Evolutionary conservation across 257 asterid species (phyloP).

Genomic region (Petunia secreta): DNA sequence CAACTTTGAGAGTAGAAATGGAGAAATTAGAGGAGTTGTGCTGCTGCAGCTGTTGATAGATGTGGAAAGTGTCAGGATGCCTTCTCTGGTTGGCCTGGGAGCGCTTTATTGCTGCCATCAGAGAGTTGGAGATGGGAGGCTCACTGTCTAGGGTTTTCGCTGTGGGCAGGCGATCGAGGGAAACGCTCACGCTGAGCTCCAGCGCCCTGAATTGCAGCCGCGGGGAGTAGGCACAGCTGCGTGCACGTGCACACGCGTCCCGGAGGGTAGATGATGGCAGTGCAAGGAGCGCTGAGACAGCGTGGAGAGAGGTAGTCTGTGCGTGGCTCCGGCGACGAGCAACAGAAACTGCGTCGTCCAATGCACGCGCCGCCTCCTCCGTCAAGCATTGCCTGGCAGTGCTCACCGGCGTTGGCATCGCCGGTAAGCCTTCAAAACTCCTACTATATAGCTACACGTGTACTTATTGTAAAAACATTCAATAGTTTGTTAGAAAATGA

Average conservation of each 20-base stretch:
- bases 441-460: background rate
- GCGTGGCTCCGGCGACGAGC: constrained; percentile 86
- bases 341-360: constrained; percentile 81
- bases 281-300: constrained; percentile 71
- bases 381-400: constrained; percentile 88
- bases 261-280: constrained; percentile 69
- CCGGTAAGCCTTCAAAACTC: constrained; percentile 44
- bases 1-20: constrained; percentile 76
- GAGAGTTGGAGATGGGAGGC: constrained; percentile 87
- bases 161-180: constrained; percentile 72
- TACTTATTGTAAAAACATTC: constrained; percentile 18
- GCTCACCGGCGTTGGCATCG: constrained; percentile 98
- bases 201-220: constrained; percentile 84
- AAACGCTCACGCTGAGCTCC: constrained; percentile 73
- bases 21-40: constrained; percentile 42
- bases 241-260: constrained; percentile 77
- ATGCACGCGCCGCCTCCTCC: constrained; percentile 67
- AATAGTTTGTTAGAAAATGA: constrained; percentile 33
- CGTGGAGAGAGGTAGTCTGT: constrained; percentile 90
- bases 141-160: constrained; percentile 51
- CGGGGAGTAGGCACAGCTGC: constrained; percentile 72
- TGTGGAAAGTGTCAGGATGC: constrained; percentile 84
- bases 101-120: constrained; percentile 96
- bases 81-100: constrained; percentile 96
- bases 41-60: constrained; percentile 71